phyloP scores from a whole-genome alignment of 176 grass and related monocot genomes.

The Aegilops speltoides region DNA sequence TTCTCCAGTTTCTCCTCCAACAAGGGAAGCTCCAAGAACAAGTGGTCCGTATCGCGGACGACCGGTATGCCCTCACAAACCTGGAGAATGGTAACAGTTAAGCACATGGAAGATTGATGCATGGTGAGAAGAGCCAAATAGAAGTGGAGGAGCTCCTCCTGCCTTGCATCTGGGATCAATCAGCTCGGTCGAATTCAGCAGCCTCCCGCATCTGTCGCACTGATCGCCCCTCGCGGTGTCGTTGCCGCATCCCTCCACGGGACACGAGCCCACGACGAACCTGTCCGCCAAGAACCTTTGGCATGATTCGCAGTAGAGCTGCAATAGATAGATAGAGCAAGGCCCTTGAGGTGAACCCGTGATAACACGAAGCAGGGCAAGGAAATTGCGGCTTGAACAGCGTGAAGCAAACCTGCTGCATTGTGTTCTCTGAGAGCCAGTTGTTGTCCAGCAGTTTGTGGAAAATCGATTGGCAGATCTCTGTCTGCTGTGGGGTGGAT shows the following conservation, averaged over 20 bases:
- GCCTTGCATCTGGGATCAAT: conserved; percentile 82
- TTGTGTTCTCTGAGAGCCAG: conserved; percentile 79
- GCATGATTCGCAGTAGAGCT: conserved; percentile 76
- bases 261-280: conserved; percentile 73
- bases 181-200: conserved; percentile 70
- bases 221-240: conserved; percentile 71
- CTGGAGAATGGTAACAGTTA: conserved; percentile 17
- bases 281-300: conserved; percentile 67
- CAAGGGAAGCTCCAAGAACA: conserved; percentile 83
- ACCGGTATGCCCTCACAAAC: conserved; percentile 44
- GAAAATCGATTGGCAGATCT: conserved; percentile 79
- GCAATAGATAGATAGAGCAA: neutral
- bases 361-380: neutral
- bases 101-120: neutral
- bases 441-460: conserved; percentile 66
- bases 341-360: neutral
- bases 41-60: conserved; percentile 66
- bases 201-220: conserved; percentile 84
- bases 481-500: conserved; percentile 66
- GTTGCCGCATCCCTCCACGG: conserved; percentile 57
- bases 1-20: conserved; percentile 61
- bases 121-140: neutral
- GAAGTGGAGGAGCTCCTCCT: neutral
- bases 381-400: neutral
- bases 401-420: conserved; percentile 59